Evolutionary conservation across 2,329 filamentous ascomycete genomes (phyloP).

Genomic region (Ophiostoma sp.): DNA sequence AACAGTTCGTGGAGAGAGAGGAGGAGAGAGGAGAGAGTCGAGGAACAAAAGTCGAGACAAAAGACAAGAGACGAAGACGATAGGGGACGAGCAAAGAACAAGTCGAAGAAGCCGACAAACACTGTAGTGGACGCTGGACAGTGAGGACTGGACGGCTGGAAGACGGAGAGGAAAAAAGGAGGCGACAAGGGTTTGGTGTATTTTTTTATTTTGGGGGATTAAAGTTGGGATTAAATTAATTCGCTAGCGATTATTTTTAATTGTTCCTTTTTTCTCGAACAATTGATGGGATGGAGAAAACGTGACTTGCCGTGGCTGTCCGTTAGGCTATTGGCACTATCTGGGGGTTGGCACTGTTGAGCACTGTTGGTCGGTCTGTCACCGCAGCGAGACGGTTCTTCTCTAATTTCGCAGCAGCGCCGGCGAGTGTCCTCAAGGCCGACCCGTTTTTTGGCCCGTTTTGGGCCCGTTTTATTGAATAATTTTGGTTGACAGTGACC

Average conservation of each 20-base stretch:
- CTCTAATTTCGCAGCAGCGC: background rate
- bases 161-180: constrained; percentile 16
- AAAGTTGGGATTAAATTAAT: background rate
- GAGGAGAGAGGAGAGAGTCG: background rate
- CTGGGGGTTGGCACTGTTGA: background rate
- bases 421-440: background rate
- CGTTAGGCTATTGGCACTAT: constrained; percentile 7
- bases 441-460: background rate
- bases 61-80: constrained; percentile 10
- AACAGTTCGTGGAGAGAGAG: background rate
- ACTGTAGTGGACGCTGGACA: constrained; percentile 14
- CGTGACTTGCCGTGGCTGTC: constrained; percentile 11
- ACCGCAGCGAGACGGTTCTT: background rate
- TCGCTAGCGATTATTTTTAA: constrained; percentile 7
- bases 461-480: background rate
- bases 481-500: background rate
- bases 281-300: constrained; percentile 8
- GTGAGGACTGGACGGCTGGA: background rate
- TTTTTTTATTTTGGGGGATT: constrained; percentile 16
- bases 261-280: constrained; percentile 15
- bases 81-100: constrained; percentile 5
- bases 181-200: constrained; percentile 16
- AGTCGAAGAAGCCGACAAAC: constrained; percentile 18
- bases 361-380: too few relatives aligned
- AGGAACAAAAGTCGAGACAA: constrained; percentile 6